Percentiles rank a stretch among this genome's conserved stretches.
phyloP scores from a whole-genome alignment of 2,329 filamentous ascomycete species.

The Exophiala bonariae region DNA sequence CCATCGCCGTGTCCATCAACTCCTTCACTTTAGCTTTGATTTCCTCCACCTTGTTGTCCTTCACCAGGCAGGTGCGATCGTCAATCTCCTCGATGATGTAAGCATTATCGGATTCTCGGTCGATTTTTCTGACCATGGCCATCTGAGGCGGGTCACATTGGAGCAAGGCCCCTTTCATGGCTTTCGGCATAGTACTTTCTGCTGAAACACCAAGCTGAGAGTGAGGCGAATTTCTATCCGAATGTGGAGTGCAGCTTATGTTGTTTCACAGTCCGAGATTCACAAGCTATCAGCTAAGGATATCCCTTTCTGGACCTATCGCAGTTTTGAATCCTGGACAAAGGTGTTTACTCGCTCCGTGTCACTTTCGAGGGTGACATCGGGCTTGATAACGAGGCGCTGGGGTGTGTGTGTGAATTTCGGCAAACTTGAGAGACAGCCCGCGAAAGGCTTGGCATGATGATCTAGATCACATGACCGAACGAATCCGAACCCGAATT shows the following conservation, averaged over 20 bases:
- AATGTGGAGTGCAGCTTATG: background rate
- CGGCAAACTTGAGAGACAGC: no score
- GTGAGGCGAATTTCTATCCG: background rate
- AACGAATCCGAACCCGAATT: no score
- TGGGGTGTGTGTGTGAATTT: no score
- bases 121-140: slow-evolving; percentile 31
- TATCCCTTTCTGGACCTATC: background rate
- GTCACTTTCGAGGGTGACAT: no score
- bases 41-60: slow-evolving; percentile 30
- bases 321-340: no score
- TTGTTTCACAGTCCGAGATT: background rate
- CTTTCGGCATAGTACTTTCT: slow-evolving; percentile 25
- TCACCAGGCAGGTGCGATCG: slow-evolving; percentile 29
- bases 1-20: slow-evolving; percentile 30
- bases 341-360: no score
- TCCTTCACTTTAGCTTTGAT: slow-evolving; percentile 29
- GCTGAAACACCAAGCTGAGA: background rate
- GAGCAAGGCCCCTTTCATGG: slow-evolving; percentile 28
- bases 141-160: slow-evolving; percentile 32
- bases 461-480: no score
- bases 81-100: slow-evolving; percentile 31
- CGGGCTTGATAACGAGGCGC: no score
- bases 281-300: background rate
- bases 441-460: no score
- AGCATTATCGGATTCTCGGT: slow-evolving; percentile 25